phyloP scores from a whole-genome alignment of 192 early-diverging fungal species.

The Martensiomyces pterosporus region DNA sequence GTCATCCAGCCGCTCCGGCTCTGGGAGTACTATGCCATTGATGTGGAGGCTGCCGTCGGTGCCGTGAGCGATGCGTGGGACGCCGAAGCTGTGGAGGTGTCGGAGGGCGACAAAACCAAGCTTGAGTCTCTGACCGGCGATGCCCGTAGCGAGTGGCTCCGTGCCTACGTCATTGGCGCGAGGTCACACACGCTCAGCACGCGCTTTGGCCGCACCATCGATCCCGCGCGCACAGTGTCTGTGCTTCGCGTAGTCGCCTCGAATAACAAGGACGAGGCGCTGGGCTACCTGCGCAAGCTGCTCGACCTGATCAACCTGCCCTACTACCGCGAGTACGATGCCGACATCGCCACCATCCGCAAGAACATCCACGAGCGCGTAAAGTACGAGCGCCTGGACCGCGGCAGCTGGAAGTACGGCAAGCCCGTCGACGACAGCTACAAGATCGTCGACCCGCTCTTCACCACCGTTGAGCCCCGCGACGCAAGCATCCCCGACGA shows the following conservation, averaged over 20 bases:
- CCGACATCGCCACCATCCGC: slow-evolving; percentile 64
- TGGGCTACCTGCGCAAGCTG: slow-evolving; percentile 55
- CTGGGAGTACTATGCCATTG: slow-evolving; percentile 88
- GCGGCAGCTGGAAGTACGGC: slow-evolving; percentile 77
- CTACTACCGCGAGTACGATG: slow-evolving; percentile 82
- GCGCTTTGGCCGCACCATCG: slow-evolving; percentile 30
- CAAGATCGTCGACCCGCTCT: slow-evolving; percentile 90
- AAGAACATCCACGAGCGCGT: slow-evolving; percentile 75
- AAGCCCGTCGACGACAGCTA: slow-evolving; percentile 67
- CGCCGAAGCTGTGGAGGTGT: not conserved
- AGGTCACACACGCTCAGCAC: slow-evolving; percentile 43
- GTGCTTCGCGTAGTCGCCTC: slow-evolving; percentile 24
- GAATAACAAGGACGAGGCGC: slow-evolving; percentile 19
- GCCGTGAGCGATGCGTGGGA: slow-evolving; percentile 50
- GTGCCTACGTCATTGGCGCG: slow-evolving; percentile 44
- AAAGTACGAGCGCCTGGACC: slow-evolving; percentile 77
- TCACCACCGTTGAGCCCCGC: slow-evolving; percentile 80
- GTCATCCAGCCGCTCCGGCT: slow-evolving; percentile 62
- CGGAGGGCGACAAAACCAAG: slow-evolving; percentile 1
- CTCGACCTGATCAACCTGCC: slow-evolving; percentile 87
- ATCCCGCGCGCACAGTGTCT: slow-evolving; percentile 24
- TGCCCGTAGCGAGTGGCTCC: slow-evolving; percentile 35
- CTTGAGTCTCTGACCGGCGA: slow-evolving; percentile 17
- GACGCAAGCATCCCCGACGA: slow-evolving; percentile 63
- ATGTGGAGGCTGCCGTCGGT: slow-evolving; percentile 50